phyloP scores from a whole-genome alignment of 495 filamentous ascomycete genomes.

The Daldinia bambusicola region DNA sequence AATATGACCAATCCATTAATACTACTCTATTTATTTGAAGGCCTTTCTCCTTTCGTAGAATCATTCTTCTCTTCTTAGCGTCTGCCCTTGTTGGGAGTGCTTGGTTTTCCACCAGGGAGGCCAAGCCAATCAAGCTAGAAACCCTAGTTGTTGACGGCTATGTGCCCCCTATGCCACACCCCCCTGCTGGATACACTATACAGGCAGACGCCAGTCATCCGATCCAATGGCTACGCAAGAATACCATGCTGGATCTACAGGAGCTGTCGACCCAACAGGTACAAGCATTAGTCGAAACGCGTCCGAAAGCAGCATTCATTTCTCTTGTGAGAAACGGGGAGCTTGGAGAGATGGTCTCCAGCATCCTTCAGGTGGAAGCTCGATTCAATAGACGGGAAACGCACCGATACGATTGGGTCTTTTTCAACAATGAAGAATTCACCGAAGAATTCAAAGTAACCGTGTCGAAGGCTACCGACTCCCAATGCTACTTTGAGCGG shows the following conservation, averaged over 20 bases:
- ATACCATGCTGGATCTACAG: slow-evolving; percentile 34
- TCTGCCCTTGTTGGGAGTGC: slow-evolving; percentile 28
- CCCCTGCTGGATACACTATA: slow-evolving; percentile 20
- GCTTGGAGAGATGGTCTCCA: slow-evolving; percentile 82
- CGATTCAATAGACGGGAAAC: slow-evolving; percentile 75
- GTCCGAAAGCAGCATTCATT: slow-evolving; percentile 84
- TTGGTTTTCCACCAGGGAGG: slow-evolving; percentile 34
- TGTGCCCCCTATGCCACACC: slow-evolving; percentile 34
- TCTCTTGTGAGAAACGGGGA: slow-evolving; percentile 82
- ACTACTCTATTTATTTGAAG: slow-evolving; percentile 27
- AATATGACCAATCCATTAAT: slow-evolving; percentile 39
- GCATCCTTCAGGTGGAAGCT: slow-evolving; percentile 81
- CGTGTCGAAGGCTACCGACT: slow-evolving; percentile 74
- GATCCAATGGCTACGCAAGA: slow-evolving; percentile 42
- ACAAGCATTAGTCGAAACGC: slow-evolving; percentile 43
- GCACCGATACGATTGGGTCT: slow-evolving; percentile 89
- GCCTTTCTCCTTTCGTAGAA: slow-evolving; percentile 37
- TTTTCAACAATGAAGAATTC: slow-evolving; percentile 82
- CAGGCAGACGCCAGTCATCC: slow-evolving; percentile 14
- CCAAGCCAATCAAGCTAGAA: slow-evolving; percentile 12
- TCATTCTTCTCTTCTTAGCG: slow-evolving; percentile 26
- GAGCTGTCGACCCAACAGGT: slow-evolving; percentile 30
- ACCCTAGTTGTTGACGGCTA: slow-evolving; percentile 36
- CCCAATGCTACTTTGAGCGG: slow-evolving; percentile 77
- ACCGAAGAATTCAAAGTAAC: slow-evolving; percentile 77